Evolutionary conservation across 257 asterid genomes (phyloP).

Genomic region (Solanum habrochaites): DNA sequence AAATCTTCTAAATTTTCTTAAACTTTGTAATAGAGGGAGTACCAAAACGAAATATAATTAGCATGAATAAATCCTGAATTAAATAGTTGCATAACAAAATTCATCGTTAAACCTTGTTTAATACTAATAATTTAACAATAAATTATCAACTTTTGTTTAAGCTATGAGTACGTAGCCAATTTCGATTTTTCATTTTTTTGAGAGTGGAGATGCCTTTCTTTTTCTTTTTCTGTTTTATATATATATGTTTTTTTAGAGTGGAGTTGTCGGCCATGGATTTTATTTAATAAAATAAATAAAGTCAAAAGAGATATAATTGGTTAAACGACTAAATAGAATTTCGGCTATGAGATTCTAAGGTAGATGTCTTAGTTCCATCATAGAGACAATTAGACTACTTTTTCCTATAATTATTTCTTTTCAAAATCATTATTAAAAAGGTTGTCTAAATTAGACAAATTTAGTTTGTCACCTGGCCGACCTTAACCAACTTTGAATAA

Average conservation of each 20-base stretch:
- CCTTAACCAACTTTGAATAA: neutral
- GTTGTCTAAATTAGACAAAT: neutral
- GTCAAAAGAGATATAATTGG: neutral
- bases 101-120: neutral
- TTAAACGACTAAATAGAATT: neutral
- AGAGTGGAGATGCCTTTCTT: neutral
- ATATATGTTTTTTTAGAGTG: neutral
- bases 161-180: neutral
- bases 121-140: no score
- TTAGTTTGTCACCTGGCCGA: neutral
- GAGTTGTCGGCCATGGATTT: neutral
- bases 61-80: neutral
- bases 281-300: neutral
- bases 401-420: neutral
- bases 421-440: neutral
- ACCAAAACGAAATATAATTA: no score
- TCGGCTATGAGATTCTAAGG: neutral
- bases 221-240: no score
- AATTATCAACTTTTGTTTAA: neutral
- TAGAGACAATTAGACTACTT: neutral
- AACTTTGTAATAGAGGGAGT: neutral
- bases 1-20: no score
- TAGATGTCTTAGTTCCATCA: neutral
- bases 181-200: neutral
- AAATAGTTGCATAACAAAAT: no score